Evolutionary conservation across 345 rosid species (phyloP), one percentile per base, ranked within the genome.

Genomic region (Euclidium syriacum): DNA sequence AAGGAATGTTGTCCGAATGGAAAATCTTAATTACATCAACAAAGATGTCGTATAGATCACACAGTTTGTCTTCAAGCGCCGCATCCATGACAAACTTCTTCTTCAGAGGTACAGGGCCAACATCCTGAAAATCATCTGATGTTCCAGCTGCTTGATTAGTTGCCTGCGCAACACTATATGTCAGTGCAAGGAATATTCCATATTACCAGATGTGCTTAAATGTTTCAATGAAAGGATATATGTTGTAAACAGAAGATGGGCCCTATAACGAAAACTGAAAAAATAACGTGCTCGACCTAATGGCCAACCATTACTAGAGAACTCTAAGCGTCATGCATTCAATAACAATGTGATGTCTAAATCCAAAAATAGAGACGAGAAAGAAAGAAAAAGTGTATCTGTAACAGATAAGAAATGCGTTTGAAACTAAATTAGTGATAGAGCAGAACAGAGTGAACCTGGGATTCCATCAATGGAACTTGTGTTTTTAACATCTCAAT

Each of bases 21-120:
- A 50, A 50, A 57, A 11, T 30, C 23, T 52, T 58, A 20, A 59
- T 67, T 80, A 91, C 99, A 73, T 92, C 91, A 75, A 87, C 81
- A 75, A 73, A 92, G 66, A 83, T 88, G 71, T 90, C 99, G 75
- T 92, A 92, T 57, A 89, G 95, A 68, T 87, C 99, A 78, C 97
- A 92, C 66, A 92, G 73, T 77, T 79, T 92, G 61, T 85, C 95
- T 78, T 92, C 99, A 79, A 90, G 42, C 27, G 53, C 70, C 12
- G 78, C 41, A 58, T 90, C 90, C 96, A 92, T 81, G 71, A 75
- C 76, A 64, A 74, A 73, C 67, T 79, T 90, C 74, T 67, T 80
- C 77, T 78, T 79, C 16, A 73, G 24, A 34, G 58, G 52, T 71
- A 76, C 80, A 10, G 79, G 29, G 47, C 67, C 77, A 52, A n/a